Evolutionary conservation across 2,329 filamentous ascomycete species (phyloP).

Genomic region (Talaromyces amestolkiae): DNA sequence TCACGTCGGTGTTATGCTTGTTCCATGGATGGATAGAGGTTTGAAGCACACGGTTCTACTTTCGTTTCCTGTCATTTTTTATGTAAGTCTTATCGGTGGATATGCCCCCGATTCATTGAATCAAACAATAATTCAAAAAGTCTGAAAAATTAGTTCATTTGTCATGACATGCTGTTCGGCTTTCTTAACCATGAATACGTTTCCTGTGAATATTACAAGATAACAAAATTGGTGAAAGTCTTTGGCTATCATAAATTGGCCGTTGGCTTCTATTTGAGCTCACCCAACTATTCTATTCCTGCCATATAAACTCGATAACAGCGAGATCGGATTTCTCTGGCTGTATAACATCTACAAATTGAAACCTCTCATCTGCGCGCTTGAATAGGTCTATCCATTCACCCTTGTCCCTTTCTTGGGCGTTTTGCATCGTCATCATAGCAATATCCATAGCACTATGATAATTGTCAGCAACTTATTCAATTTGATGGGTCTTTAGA

Average conservation of each 20-base stretch:
- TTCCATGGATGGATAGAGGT: not conserved
- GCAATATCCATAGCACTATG: not conserved
- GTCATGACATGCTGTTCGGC: not conserved
- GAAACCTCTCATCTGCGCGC: not conserved
- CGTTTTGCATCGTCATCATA: not conserved
- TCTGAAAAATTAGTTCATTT: not conserved
- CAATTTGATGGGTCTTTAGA: not conserved
- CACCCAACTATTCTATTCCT: not conserved
- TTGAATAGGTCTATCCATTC: not conserved
- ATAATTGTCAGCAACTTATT: not conserved
- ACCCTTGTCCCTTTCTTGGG: not conserved
- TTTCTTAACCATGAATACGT: not conserved
- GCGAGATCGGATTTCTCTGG: not conserved
- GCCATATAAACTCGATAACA: not conserved
- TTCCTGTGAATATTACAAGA: not conserved
- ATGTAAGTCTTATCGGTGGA: not conserved
- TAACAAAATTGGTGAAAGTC: not conserved
- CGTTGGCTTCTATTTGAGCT: not conserved
- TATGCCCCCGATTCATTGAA: not conserved
- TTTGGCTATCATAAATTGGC: not conserved
- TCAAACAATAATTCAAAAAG: not conserved
- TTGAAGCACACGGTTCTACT: not conserved
- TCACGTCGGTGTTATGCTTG: not conserved
- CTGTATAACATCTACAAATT: not conserved
- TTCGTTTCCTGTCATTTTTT: not conserved